Evolutionary conservation across 169 alveolate species (phyloP), one percentile per base, ranked within the genome.

Genomic region (Plasmodium fragile): DNA sequence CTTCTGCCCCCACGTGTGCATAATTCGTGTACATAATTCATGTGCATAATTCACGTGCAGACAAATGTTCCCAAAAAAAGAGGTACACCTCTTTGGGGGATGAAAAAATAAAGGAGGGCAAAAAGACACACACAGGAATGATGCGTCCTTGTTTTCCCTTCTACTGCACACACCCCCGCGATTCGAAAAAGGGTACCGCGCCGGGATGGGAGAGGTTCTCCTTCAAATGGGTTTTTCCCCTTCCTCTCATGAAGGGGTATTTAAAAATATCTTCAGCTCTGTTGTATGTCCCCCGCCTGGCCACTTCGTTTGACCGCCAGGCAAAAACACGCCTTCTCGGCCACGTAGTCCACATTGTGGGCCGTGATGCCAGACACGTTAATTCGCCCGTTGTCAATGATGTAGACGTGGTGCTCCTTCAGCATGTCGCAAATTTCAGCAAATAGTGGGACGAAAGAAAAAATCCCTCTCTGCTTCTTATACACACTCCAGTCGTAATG

Each of bases 381-480:
- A 49, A 91, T 91, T 28, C 94, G 87, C n/a, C 94, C 94, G 39
- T 13, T 91, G 13, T 32, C 36, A 25, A 91, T 72, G 39, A 91
- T 91, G 59, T 91, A 91, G 39, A 91, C 49, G 39, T 91, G 94
- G 25, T 91, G 32, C 30, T 70, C 36, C 83, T 81, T 91, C 53
- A 91, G 59, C 34, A 70, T n/a, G 22, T 81, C 72, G 82, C 16
- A 49, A 52, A 91, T 91, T 6, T 41, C 25, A 3, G 84, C 43
- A 18, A 91, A 39, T 1, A 81, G 43, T 8, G 94, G 94, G n/a
- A 91, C 83, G 53, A 43, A 91, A 11, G 92, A 80, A 91, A 91
- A 91, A 11, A 91, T 30, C 3, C 94, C 94, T 8, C 79, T 52
- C 34, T 91, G 94, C 34, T 91, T 91, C 69, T 91, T 91, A 91